Conservation (phyloP, 2,329 filamentous ascomycete species). For the Aspergillus hiratsukae region DNA sequence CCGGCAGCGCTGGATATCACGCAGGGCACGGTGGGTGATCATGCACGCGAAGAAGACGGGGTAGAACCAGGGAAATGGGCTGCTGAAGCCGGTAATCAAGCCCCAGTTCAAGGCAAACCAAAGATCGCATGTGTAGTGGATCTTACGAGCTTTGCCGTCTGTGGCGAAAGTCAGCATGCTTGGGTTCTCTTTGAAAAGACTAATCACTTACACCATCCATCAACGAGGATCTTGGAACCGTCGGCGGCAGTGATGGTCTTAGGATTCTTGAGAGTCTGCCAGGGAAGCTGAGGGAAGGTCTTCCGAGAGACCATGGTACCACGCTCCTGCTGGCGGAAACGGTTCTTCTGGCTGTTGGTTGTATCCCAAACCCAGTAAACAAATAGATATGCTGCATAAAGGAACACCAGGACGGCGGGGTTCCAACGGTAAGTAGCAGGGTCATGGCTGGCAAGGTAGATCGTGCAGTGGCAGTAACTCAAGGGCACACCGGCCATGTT, state of each 20-base stretch:
- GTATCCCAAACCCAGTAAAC: constrained; percentile 93
- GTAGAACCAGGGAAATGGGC: constrained; percentile 87
- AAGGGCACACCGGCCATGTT: constrained; percentile 88
- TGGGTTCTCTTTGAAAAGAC: background rate
- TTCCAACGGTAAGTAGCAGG: constrained; percentile 76
- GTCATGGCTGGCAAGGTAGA: constrained; percentile 81
- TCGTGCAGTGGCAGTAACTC: constrained; percentile 88
- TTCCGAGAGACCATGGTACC: constrained; percentile 66
- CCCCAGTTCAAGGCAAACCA: constrained; percentile 77
- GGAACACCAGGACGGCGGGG: constrained; percentile 57
- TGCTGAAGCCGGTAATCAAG: constrained; percentile 73
- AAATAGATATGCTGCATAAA: constrained; percentile 71
- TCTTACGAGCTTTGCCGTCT: constrained; percentile 70
- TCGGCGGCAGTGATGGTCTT: constrained; percentile 68
- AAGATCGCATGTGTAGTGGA: constrained; percentile 75
- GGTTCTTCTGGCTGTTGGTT: constrained; percentile 89
- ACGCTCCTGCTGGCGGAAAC: constrained; percentile 75
- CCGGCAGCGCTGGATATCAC: constrained; percentile 72
- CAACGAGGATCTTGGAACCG: constrained; percentile 72
- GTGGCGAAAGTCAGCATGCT: constrained; percentile 15
- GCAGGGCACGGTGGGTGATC: constrained; percentile 72
- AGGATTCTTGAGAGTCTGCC: constrained; percentile 77
- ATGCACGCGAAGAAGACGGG: constrained; percentile 73
- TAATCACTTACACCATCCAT: constrained; percentile 69
- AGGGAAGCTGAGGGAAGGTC: constrained; percentile 86